phyloP scores from a whole-genome alignment of 495 filamentous ascomycete species.

The Massariosphaeria phaeospora region DNA sequence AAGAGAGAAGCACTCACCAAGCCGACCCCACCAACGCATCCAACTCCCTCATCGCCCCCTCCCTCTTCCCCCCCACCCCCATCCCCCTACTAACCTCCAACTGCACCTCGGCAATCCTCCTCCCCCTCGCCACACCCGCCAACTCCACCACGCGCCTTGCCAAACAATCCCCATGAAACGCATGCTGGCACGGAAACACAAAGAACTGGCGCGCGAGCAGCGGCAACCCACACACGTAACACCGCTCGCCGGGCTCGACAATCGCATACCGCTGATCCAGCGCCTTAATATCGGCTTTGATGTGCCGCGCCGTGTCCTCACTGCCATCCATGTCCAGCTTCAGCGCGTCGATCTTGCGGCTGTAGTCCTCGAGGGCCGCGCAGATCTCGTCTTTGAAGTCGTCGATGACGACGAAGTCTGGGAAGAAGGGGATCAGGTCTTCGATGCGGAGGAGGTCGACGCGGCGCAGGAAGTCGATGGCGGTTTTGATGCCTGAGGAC shows the following conservation, averaged over 20 bases:
- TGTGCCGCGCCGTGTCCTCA: constrained; percentile 77
- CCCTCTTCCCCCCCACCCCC: constrained; percentile 59
- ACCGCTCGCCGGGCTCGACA: constrained; percentile 92
- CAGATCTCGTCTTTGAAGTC: constrained; percentile 99
- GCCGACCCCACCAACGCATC: constrained; percentile 77
- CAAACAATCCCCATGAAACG: constrained; percentile 91
- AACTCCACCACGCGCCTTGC: constrained; percentile 75
- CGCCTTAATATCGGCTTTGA: constrained; percentile 75
- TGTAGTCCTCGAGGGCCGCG: constrained; percentile 84
- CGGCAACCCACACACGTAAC: constrained; percentile 79
- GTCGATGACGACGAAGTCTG: constrained; percentile 97
- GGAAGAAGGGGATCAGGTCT: constrained; percentile 96
- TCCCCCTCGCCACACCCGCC: constrained; percentile 65
- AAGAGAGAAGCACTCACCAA: constrained; percentile 57
- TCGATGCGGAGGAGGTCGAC: constrained; percentile 92
- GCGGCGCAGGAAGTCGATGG: constrained; percentile 86
- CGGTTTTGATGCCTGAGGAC: constrained; percentile 81
- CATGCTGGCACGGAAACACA: constrained; percentile 96
- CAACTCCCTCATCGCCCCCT: constrained; percentile 80
- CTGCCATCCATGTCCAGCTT: constrained; percentile 95
- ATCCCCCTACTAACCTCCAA: constrained; percentile 68
- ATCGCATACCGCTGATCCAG: constrained; percentile 90
- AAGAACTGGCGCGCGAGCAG: constrained; percentile 89
- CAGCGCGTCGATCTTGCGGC: constrained; percentile 79
- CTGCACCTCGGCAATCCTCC: constrained; percentile 80